Base-by-base conservation (phyloP, 345 rosid genomes). In the Geranium rotundifolium region DNA sequence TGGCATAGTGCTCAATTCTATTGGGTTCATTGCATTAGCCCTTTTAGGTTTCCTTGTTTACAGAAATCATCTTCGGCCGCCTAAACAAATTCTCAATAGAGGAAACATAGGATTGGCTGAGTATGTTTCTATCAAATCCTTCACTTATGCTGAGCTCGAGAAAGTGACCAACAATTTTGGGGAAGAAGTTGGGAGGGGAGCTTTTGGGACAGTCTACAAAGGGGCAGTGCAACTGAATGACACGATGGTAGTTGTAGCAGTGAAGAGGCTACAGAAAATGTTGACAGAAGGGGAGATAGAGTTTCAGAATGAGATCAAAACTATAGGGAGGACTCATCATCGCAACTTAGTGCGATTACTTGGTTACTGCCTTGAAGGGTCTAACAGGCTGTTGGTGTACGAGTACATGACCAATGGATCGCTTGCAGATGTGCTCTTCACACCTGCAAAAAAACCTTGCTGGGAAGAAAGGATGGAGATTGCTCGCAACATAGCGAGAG, bases 311-410 rank as follows among this genome's bases (percentile, higher is more conserved):
- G 78, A 73, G 61, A 54, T 77, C 10, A 52, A 65, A n/a, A 69
- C 62, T 1, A 74, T 74, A 20, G 78, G 72, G 12, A 72, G 63
- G 62, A 71, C 76, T 17, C 78, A 74, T 37, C 81, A 77, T 18
- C 34, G 56, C 29, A 74, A 74, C 17, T 29, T 77, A 8, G 77
- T 73, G 6, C 59, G 60, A 15, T 57, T 77, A 49, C 59, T 73
- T 0, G 76, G n/a, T n/a, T n/a, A n/a, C n/a, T n/a, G n/a, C n/a
- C n/a, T n/a, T n/a, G n/a, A n/a, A n/a, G n/a, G n/a, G n/a, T n/a
- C n/a, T n/a, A n/a, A n/a, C n/a, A n/a, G n/a, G n/a, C n/a, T n/a
- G n/a, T n/a, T n/a, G n/a, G n/a, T n/a, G n/a, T n/a, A n/a, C n/a
- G n/a, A n/a, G n/a, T n/a, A n/a, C n/a, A n/a, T n/a, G n/a, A n/a